These are phyloP conservation scores for Simmondsia chinensis DNA, from an alignment of 148 eudicot species.

Conservation along the genomic window DNA sequence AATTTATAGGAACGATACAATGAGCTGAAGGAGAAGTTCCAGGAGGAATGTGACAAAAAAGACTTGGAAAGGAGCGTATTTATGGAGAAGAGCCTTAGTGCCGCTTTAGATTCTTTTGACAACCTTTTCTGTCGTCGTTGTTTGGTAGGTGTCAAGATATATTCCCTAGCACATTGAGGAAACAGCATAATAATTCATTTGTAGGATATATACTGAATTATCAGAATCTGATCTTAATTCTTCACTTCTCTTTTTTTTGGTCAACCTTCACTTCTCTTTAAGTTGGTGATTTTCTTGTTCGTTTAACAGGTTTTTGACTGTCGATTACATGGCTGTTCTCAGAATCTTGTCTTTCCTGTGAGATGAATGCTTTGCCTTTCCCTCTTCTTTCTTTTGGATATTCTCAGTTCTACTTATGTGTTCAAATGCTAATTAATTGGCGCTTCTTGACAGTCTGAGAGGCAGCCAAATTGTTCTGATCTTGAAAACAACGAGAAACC, in stretches of 20 bases:
- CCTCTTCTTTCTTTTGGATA: slow-evolving; percentile 1
- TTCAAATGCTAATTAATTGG: slow-evolving; percentile 7
- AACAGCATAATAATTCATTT: too few species aligned
- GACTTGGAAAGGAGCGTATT: slow-evolving; percentile 17
- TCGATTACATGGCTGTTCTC: slow-evolving; percentile 88
- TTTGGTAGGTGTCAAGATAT: slow-evolving; percentile 41
- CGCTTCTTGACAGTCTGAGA: slow-evolving; percentile 50
- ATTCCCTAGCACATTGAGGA: too few species aligned
- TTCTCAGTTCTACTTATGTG: not conserved
- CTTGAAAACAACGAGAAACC: slow-evolving; percentile 54
- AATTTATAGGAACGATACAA: slow-evolving; percentile 56
- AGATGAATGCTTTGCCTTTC: slow-evolving; percentile 14
- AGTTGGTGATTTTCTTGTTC: slow-evolving; percentile 1
- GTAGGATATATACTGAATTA: too few species aligned
- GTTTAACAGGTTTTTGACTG: slow-evolving; percentile 79
- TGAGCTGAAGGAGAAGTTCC: slow-evolving; percentile 43
- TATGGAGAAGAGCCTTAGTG: slow-evolving; percentile 58
- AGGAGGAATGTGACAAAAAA: slow-evolving; percentile 14
- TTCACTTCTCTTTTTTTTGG: not conserved
- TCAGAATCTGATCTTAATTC: not conserved
- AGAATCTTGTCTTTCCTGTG: slow-evolving; percentile 53
- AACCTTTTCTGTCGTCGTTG: slow-evolving; percentile 93
- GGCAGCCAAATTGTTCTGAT: slow-evolving; percentile 40
- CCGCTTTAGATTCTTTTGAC: slow-evolving; percentile 82
- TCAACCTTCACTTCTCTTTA: not conserved